phyloP scores from a whole-genome alignment of 768 basidiomycete species.

The Rhodotorula paludigena region DNA sequence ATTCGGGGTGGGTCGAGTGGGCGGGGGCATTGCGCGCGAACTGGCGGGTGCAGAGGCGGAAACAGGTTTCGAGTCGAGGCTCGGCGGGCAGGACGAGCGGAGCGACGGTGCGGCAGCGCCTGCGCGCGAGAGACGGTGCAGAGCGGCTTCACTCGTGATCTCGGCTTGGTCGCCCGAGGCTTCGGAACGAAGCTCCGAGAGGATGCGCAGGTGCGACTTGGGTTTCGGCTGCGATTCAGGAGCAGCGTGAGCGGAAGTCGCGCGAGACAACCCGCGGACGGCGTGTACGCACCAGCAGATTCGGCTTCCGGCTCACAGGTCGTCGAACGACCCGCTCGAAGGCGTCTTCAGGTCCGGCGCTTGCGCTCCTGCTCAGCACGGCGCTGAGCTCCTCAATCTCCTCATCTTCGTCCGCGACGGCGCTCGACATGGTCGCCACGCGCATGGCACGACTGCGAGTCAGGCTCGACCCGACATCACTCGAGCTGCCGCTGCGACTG shows the following conservation, averaged over 20 bases:
- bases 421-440: neutral
- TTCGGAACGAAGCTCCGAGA: constrained; percentile 32
- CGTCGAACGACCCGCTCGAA: constrained; percentile 15
- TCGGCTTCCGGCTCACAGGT: constrained; percentile 24
- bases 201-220: constrained; percentile 40
- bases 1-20: constrained; percentile 21
- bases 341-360: constrained; percentile 8
- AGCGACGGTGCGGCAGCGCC: constrained; percentile 27
- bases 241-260: no score
- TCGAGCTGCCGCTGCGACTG: constrained; percentile 17
- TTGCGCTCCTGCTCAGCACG: constrained; percentile 23
- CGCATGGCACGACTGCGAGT: neutral
- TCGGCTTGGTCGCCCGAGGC: constrained; percentile 34
- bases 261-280: no score
- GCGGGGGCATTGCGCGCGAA: neutral
- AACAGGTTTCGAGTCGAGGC: neutral
- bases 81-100: constrained; percentile 5
- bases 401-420: constrained; percentile 22
- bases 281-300: constrained; percentile 23
- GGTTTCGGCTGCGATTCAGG: constrained; percentile 31
- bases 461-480: neutral
- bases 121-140: constrained; percentile 34
- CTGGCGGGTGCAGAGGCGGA: neutral
- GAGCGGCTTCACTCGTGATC: constrained; percentile 40
- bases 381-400: constrained; percentile 28